A percentile compares a stretch with the other conserved stretches of the same genome.
These are phyloP conservation scores for Gloeophyllum trabeum DNA, from an alignment of 768 basidiomycete species.

Conservation along the genomic window DNA sequence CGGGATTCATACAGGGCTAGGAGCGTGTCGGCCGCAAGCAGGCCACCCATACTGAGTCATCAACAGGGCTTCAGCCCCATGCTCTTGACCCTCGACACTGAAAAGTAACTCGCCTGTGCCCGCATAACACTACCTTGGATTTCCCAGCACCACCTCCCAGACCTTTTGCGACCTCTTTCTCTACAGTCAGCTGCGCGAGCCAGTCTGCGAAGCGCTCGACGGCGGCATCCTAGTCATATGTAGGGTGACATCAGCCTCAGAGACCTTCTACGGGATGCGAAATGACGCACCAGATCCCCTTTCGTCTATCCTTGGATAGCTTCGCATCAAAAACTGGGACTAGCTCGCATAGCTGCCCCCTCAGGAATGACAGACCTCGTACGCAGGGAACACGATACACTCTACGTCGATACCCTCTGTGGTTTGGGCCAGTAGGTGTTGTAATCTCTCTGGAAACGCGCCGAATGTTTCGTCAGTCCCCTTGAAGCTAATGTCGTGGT, in stretches of 20 bases:
- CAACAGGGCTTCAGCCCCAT: neutral
- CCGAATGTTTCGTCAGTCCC: conserved; percentile 63
- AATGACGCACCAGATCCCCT: conserved; percentile 74
- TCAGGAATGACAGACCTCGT: conserved; percentile 46
- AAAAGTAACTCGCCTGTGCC: conserved; percentile 54
- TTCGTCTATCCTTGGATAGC: conserved; percentile 49
- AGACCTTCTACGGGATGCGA: no score
- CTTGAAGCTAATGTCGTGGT: conserved; percentile 29
- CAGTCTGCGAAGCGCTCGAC: conserved; percentile 84
- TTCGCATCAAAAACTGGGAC: conserved; percentile 1
- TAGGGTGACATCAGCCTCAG: neutral
- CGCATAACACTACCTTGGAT: conserved; percentile 78
- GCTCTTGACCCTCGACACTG: neutral
- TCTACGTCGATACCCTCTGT: conserved; percentile 48
- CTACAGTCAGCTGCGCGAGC: conserved; percentile 83
- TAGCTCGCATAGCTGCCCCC: neutral
- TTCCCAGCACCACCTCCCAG: conserved; percentile 61
- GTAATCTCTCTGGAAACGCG: conserved; percentile 69
- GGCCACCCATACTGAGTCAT: conserved; percentile 73
- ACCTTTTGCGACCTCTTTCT: conserved; percentile 69
- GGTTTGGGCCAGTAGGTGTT: conserved; percentile 64
- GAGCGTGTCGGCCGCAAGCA: conserved; percentile 78
- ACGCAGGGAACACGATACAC: conserved; percentile 78
- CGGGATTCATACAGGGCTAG: conserved; percentile 59
- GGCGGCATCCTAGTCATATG: conserved; percentile 49